Evolutionary conservation across 371 early-diverging fungal species (phyloP), one percentile per base, ranked within the genome.

Genomic region (Mucor sp.): DNA sequence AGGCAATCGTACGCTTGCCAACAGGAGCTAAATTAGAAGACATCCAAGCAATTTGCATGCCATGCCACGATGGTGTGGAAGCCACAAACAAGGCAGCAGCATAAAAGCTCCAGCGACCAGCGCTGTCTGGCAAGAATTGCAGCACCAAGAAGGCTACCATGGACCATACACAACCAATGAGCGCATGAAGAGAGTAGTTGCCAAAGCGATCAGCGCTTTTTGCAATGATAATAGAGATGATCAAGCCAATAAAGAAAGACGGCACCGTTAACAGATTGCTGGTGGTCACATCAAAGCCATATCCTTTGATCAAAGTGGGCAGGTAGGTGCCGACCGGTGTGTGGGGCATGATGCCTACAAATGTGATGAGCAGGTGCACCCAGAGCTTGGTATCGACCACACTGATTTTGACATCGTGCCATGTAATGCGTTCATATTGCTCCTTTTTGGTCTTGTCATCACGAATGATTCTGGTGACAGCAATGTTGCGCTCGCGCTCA

Each of bases 201-300:
- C 81, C 79, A 37, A 58, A 60, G 11, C 67, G 67, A 64, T 85
- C 85, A 0, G 85, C 81, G 56, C 76, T 75, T 37, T 60, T 65
- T 12, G 84, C 80, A 62, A 86, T 68, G 1, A 78, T 17, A 9
- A 83, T 70, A 53, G 84, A 82, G 41, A 79, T 37, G 17, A 82
- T 63, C n/a, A 82, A 57, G 9, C 74, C 70, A 58, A 84, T 68
- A 27, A 84, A 67, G 61, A 77, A 79, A 0, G 80, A 74, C n/a
- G 86, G 85, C 12, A 83, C 78, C 0, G 87, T 85, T 47, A 89
- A 48, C 17, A 87, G 70, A 63, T 87, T 89, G 57, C 84, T 74
- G 3, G 78, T 77, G 28, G 83, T 75, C 3, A 79, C 74, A 23
- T 79, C 64, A 55, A 85, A 87, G 0, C 87, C 87, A 33, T 81